These are phyloP conservation scores for Syzygium malaccense DNA, from an alignment of 441 rosid genomes.

Conservation along the genomic window DNA sequence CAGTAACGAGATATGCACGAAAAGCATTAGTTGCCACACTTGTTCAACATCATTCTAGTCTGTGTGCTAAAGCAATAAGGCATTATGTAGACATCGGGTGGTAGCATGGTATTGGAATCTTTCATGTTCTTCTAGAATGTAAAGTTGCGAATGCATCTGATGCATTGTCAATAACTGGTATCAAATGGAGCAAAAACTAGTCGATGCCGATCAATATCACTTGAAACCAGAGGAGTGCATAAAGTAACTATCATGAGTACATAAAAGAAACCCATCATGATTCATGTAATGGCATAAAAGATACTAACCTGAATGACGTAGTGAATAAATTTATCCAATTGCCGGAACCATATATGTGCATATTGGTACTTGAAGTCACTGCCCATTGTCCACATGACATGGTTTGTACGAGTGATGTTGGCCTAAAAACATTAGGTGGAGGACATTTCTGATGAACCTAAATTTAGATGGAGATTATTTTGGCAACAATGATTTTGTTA, in stretches of 20 bases:
- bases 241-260: background rate
- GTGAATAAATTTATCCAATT: conserved; percentile 96
- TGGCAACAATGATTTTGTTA: background rate
- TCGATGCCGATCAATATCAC: background rate
- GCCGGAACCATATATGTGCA: conserved; percentile 88
- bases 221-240: background rate
- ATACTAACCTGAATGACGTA: conserved; percentile 73
- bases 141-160: background rate
- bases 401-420: conserved; percentile 87
- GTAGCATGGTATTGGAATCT: background rate
- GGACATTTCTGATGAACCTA: background rate
- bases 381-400: conserved; percentile 99
- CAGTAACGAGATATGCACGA: background rate
- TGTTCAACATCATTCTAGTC: background rate
- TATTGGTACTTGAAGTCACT: conserved; percentile 97
- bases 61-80: background rate
- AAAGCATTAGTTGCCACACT: background rate
- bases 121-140: background rate
- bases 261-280: background rate
- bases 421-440: conserved; percentile 38
- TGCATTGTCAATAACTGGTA: background rate
- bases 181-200: background rate
- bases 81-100: background rate
- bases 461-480: background rate
- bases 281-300: background rate